Percentiles rank a stretch among this genome's conserved stretches.
Conservation (phyloP, 2,329 filamentous ascomycete genomes). For the Chaetomium sp. region DNA sequence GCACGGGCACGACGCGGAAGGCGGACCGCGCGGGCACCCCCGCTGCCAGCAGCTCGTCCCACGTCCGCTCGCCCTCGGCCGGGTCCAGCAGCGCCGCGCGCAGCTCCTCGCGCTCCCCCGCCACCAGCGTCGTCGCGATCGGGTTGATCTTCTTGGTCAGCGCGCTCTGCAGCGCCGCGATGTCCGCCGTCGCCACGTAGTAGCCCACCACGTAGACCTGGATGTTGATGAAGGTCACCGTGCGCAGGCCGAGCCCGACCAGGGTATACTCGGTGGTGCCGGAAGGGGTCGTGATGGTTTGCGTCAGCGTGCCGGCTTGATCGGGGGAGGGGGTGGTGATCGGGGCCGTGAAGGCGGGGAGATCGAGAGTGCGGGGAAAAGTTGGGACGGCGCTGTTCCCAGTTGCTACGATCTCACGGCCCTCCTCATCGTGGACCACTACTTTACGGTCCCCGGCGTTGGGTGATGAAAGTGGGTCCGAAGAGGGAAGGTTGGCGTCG, state of each 20-base stretch:
- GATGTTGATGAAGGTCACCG: slow-evolving; percentile 85
- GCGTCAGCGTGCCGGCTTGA: slow-evolving; percentile 43
- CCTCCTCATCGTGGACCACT: slow-evolving; percentile 67
- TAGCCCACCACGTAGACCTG: slow-evolving; percentile 94
- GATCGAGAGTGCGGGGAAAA: slow-evolving; percentile 72
- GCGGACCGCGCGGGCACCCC: slow-evolving; percentile 69
- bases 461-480: slow-evolving; percentile 52
- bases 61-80: slow-evolving; percentile 68
- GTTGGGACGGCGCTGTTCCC: slow-evolving; percentile 77
- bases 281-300: slow-evolving; percentile 36
- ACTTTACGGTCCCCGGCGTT: slow-evolving; percentile 57
- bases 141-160: slow-evolving; percentile 76
- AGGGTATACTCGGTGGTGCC: slow-evolving; percentile 73
- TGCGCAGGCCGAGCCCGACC: slow-evolving; percentile 82
- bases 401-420: slow-evolving; percentile 75
- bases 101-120: slow-evolving; percentile 76
- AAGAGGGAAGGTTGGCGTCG: slow-evolving; percentile 48
- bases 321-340: slow-evolving; percentile 33
- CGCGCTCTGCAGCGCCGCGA: slow-evolving; percentile 75
- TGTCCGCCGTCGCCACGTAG: slow-evolving; percentile 83
- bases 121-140: slow-evolving; percentile 78
- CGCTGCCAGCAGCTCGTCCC: slow-evolving; percentile 69
- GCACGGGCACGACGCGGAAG: slow-evolving; percentile 84
- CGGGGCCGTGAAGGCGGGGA: slow-evolving; percentile 51
- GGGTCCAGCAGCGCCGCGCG: slow-evolving; percentile 70